A percentile compares a stretch with the other conserved stretches of the same genome.
These are phyloP conservation scores for Aureobasidium lini DNA, from an alignment of 2,329 filamentous ascomycete species.

Conservation along the genomic window DNA sequence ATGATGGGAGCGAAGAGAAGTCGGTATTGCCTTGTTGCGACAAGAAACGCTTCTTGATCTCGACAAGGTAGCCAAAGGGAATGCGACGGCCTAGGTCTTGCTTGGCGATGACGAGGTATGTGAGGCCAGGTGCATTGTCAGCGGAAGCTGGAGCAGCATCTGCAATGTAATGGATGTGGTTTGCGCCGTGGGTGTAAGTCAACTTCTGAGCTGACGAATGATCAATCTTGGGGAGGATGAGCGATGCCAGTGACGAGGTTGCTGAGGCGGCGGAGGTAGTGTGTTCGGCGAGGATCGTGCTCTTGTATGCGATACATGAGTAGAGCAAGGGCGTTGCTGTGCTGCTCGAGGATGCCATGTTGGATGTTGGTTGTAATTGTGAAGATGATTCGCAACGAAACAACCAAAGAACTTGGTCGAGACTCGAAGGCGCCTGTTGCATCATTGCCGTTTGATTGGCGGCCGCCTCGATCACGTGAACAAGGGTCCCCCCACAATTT, in stretches of 20 bases:
- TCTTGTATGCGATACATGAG: conserved; percentile 88
- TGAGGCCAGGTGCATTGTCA: conserved; percentile 61
- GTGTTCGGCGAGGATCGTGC: conserved; percentile 88
- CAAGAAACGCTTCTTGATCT: conserved; percentile 84
- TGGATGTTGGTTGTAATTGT: background rate
- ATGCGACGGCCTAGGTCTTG: conserved; percentile 75
- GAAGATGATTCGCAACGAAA: background rate
- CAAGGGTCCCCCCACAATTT: background rate
- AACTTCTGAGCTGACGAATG: conserved; percentile 77
- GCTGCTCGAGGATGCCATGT: conserved; percentile 29
- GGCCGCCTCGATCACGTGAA: background rate
- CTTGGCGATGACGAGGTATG: conserved; percentile 84
- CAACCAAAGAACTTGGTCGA: background rate
- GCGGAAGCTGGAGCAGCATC: conserved; percentile 46
- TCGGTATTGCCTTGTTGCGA: conserved; percentile 61
- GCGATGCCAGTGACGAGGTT: conserved; percentile 77
- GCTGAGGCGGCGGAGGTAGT: conserved; percentile 76
- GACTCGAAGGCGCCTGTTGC: background rate
- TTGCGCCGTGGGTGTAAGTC: conserved; percentile 75
- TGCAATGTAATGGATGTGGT: conserved; percentile 94
- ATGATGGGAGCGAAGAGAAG: conserved; percentile 72
- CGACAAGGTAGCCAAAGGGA: conserved; percentile 85
- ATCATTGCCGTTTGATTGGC: background rate
- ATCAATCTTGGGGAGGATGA: conserved; percentile 91
- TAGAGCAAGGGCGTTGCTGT: conserved; percentile 30